A percentile compares a stretch with the other conserved stretches of the same genome.
These are phyloP conservation scores for Chimonanthus salicifolius DNA, from an alignment of 164 flowering plant species.

Conservation along the genomic window DNA sequence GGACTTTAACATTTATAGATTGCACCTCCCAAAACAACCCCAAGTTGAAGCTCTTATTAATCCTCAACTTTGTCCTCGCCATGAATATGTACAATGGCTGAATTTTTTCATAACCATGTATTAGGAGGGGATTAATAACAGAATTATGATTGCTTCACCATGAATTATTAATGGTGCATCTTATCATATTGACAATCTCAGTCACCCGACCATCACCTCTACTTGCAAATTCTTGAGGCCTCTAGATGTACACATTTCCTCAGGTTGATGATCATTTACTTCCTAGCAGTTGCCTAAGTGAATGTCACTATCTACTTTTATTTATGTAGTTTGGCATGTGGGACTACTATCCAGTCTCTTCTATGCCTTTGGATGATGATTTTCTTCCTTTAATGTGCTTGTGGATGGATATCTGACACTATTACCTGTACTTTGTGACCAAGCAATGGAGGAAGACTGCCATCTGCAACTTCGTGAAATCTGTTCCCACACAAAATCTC, in stretches of 20 bases:
- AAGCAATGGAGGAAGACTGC: slow-evolving; percentile 35
- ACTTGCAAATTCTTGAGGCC: not conserved
- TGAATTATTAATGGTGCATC: no score
- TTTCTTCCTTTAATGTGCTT: not conserved
- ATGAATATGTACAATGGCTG: not conserved
- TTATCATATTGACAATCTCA: not conserved
- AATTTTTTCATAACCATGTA: not conserved
- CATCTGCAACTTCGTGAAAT: slow-evolving; percentile 34
- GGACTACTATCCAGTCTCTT: not conserved
- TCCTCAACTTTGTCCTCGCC: not conserved
- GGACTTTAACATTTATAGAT: not conserved
- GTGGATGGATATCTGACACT: not conserved
- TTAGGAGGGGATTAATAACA: not conserved
- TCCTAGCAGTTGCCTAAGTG: not conserved
- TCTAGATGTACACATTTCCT: not conserved
- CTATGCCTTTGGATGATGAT: not conserved
- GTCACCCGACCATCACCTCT: not conserved
- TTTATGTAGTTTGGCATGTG: not conserved
- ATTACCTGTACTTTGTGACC: slow-evolving; percentile 41
- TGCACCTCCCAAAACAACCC: not conserved
- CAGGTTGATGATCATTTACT: not conserved
- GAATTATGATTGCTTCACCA: not conserved
- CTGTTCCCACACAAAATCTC: slow-evolving; percentile 47
- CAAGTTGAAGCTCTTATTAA: no score
- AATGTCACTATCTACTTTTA: not conserved